phyloP scores from a whole-genome alignment of 2,329 filamentous ascomycete species.

The Cordyceps cicadae region DNA sequence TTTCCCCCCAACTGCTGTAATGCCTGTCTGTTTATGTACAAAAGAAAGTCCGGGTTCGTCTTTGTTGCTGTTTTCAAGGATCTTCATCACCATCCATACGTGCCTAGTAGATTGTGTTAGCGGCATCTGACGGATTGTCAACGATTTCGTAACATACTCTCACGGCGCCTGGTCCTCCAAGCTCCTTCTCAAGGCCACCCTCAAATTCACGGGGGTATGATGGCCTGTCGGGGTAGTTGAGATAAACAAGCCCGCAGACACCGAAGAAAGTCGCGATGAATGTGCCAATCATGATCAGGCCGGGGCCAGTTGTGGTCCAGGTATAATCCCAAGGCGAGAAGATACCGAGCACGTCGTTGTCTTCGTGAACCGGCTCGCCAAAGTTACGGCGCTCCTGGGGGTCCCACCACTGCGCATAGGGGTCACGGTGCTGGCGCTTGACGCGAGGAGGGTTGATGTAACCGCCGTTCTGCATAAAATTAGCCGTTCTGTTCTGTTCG shows the following conservation, averaged over 20 bases:
- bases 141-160: slow-evolving; percentile 45
- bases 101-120: slow-evolving; percentile 31
- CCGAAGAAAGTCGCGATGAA: slow-evolving; percentile 58
- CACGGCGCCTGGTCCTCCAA: slow-evolving; percentile 60
- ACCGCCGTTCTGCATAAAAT: slow-evolving; percentile 60
- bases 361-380: slow-evolving; percentile 92
- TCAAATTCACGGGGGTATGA: slow-evolving; percentile 64
- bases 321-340: slow-evolving; percentile 87
- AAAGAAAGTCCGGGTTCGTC: slow-evolving; percentile 17
- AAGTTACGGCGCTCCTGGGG: slow-evolving; percentile 95
- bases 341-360: slow-evolving; percentile 85
- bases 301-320: slow-evolving; percentile 65
- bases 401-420: slow-evolving; percentile 92
- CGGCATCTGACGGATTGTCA: slow-evolving; percentile 13
- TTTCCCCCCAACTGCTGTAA: slow-evolving; percentile 1
- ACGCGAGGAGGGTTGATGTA: slow-evolving; percentile 70
- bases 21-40: slow-evolving; percentile 27
- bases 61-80: slow-evolving; percentile 30
- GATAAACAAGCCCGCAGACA: slow-evolving; percentile 58
- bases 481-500: neutral
- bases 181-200: slow-evolving; percentile 63
- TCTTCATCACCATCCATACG: slow-evolving; percentile 47
- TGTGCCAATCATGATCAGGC: slow-evolving; percentile 55
- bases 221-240: slow-evolving; percentile 63
- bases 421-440: slow-evolving; percentile 89